Conservation (phyloP, 345 rosid genomes). For the Trapa incisa region DNA sequence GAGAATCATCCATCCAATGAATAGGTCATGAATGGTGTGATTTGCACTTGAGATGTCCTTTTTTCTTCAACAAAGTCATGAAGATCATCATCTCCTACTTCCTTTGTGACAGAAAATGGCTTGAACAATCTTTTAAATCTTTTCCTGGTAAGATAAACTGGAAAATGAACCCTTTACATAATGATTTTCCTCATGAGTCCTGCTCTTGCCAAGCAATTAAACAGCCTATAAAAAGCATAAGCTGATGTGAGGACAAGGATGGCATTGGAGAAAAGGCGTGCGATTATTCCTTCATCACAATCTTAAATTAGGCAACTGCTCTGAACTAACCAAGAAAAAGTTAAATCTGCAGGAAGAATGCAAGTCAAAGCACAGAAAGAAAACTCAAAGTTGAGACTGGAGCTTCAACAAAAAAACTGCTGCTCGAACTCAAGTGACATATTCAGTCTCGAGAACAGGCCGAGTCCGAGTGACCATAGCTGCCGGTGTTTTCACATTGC, state of each 20-base stretch:
- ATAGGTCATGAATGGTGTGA: background rate
- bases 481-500: conserved; percentile 74
- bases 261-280: background rate
- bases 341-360: background rate
- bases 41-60: background rate
- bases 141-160: too few relatives aligned
- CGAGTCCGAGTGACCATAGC: conserved; percentile 78
- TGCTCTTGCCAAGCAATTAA: too few relatives aligned
- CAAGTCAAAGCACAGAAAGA: background rate
- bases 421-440: conserved; percentile 36
- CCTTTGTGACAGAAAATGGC: background rate
- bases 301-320: background rate
- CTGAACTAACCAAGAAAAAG: background rate
- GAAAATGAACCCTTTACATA: too few relatives aligned
- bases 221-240: too few relatives aligned
- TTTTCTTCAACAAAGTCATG: background rate
- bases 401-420: background rate
- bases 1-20: background rate
- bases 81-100: background rate
- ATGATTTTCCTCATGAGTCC: too few relatives aligned
- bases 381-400: background rate
- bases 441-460: conserved; percentile 77
- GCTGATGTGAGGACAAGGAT: too few relatives aligned
- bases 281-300: background rate
- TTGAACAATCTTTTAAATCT: background rate